Conservation (phyloP, 208 protist genomes). For the Leishmania martiniquensis region DNA sequence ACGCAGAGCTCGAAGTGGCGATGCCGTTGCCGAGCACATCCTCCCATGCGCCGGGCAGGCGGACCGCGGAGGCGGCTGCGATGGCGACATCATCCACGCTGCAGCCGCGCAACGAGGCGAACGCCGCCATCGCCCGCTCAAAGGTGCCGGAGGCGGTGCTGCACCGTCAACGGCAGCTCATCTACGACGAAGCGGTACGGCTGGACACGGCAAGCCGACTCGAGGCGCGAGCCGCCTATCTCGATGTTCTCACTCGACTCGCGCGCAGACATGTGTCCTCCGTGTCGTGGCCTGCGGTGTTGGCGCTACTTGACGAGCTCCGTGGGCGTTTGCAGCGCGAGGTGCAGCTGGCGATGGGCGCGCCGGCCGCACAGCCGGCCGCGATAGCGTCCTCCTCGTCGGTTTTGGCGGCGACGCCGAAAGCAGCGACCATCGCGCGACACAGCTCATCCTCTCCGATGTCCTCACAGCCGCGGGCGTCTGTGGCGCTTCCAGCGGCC, state of each 20-base stretch:
- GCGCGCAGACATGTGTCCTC: constrained; percentile 35
- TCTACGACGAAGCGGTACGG: constrained; percentile 40
- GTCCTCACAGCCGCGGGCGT: background rate
- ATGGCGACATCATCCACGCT: background rate
- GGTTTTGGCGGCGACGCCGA: background rate
- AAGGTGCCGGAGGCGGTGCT: constrained; percentile 35
- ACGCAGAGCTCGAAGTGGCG: background rate
- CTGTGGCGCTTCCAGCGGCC: background rate
- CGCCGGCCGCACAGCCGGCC: background rate
- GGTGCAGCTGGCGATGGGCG: constrained; percentile 26
- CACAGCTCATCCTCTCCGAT: background rate
- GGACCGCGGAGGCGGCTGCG: background rate
- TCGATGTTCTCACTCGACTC: constrained; percentile 51
- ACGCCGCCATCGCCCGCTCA: constrained; percentile 6
- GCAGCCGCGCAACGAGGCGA: background rate
- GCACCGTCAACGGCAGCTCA: constrained; percentile 34
- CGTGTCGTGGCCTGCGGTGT: constrained; percentile 34
- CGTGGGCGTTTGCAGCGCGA: constrained; percentile 36
- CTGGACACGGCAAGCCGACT: constrained; percentile 42
- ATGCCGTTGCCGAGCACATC: background rate
- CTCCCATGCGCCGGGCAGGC: background rate
- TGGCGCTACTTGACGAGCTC: constrained; percentile 32
- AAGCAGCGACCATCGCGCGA: background rate
- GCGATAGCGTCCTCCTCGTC: background rate
- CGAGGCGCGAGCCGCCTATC: constrained; percentile 39